These are phyloP conservation scores for Scopulariopsis brevicaulis DNA, from an alignment of 2,329 filamentous ascomycete species.

Conservation along the genomic window DNA sequence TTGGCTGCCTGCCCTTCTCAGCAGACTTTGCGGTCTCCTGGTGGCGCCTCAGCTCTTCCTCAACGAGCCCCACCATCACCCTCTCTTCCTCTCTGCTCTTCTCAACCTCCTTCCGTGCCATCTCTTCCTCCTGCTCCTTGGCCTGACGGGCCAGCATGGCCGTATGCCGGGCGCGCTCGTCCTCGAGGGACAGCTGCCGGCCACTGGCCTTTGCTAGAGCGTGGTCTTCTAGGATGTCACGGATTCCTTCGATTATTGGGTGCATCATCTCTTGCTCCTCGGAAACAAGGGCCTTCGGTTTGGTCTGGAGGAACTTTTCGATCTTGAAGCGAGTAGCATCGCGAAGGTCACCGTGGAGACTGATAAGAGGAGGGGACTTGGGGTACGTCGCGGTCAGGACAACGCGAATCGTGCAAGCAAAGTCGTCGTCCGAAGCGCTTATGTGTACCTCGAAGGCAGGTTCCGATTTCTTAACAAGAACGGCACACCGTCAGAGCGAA, in stretches of 20 bases:
- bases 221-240: conserved; percentile 77
- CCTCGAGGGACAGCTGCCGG: conserved; percentile 70
- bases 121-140: conserved; percentile 39
- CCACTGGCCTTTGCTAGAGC: conserved; percentile 65
- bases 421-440: conserved; percentile 61
- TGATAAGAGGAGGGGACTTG: conserved; percentile 65
- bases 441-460: conserved; percentile 73
- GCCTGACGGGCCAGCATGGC: conserved; percentile 54
- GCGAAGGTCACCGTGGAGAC: conserved; percentile 51
- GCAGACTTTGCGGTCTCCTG: conserved; percentile 52
- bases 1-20: conserved; percentile 46
- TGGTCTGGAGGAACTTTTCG: conserved; percentile 47
- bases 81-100: conserved; percentile 59
- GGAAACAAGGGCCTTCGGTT: conserved; percentile 40
- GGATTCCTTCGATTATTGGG: conserved; percentile 55
- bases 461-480: conserved; percentile 55
- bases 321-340: conserved; percentile 63
- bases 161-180: conserved; percentile 77
- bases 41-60: conserved; percentile 60
- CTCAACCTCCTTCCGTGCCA: conserved; percentile 39
- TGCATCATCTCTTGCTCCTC: conserved; percentile 50
- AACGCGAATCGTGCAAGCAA: conserved; percentile 61
- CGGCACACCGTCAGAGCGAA: not conserved
- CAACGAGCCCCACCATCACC: conserved; percentile 57
- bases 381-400: conserved; percentile 86